Evolutionary conservation across 495 filamentous ascomycete genomes (phyloP).

Genomic region (Neurospora sp.): DNA sequence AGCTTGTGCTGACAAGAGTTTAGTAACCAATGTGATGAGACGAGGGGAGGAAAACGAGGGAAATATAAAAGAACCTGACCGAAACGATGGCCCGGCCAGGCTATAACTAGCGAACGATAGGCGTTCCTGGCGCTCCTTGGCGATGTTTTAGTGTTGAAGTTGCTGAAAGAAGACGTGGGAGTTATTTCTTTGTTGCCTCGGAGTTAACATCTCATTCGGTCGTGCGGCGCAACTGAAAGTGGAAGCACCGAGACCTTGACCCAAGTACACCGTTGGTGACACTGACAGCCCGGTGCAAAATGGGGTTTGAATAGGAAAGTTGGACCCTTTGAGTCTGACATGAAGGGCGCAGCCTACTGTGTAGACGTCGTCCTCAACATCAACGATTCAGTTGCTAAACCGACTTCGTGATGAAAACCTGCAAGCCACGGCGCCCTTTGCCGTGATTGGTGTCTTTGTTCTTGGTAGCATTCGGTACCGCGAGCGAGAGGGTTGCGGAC

Average conservation of each 20-base stretch:
- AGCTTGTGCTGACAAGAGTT: background rate
- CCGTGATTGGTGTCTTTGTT: constrained; percentile 11
- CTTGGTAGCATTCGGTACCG: background rate
- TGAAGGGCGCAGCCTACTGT: background rate
- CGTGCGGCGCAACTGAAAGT: background rate
- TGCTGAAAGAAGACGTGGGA: background rate
- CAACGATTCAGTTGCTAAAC: constrained; percentile 14
- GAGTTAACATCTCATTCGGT: background rate
- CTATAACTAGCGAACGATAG: background rate
- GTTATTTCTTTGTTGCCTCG: background rate
- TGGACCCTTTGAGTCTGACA: background rate
- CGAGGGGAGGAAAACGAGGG: background rate
- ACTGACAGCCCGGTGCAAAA: background rate
- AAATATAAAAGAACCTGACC: background rate
- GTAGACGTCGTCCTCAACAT: background rate
- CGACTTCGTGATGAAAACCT: constrained; percentile 17
- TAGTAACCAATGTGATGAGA: background rate
- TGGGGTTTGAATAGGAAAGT: background rate
- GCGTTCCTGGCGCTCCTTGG: background rate
- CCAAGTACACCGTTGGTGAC: background rate
- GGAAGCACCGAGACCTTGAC: background rate
- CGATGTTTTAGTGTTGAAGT: background rate
- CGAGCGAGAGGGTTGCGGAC: background rate
- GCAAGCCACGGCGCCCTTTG: constrained; percentile 1
- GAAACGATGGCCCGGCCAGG: background rate